Conservation (phyloP, 768 basidiomycete species). For the Hygrocybe punicea region DNA sequence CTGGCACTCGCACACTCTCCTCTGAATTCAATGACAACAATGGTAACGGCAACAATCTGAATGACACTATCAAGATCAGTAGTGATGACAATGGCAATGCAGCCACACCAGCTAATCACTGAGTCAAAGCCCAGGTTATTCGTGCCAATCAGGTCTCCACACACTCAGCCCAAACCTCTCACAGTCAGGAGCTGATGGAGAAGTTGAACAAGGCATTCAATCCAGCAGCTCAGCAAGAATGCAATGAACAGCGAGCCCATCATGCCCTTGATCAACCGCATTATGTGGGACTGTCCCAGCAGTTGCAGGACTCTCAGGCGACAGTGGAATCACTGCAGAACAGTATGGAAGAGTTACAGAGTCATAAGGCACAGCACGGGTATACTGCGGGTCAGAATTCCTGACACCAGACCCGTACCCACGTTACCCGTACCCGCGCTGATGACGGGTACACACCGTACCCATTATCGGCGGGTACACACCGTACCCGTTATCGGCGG, state of each 20-base stretch:
- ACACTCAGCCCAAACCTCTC: not conserved
- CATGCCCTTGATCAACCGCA: not conserved
- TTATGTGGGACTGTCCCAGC: not conserved
- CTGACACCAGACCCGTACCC: too few species aligned
- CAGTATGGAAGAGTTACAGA: not conserved
- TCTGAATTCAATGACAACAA: constrained; percentile 7
- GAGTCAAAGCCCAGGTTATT: not conserved
- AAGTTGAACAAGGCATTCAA: not conserved
- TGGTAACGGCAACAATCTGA: not conserved
- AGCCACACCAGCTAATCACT: not conserved
- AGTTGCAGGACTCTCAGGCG: not conserved
- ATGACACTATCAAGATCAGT: not conserved
- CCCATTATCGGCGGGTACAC: too few species aligned
- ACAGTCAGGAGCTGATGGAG: not conserved
- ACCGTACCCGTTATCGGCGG: too few species aligned
- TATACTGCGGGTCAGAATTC: too few species aligned
- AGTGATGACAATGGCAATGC: not conserved
- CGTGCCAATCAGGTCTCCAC: not conserved
- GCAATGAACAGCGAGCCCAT: not conserved
- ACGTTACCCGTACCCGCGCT: too few species aligned
- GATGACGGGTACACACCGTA: too few species aligned
- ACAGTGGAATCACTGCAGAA: not conserved
- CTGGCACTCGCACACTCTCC: constrained; percentile 17
- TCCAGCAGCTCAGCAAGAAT: not conserved
- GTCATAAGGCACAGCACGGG: constrained; percentile 8